Percentiles rank a stretch among this genome's conserved stretches.
Conservation (phyloP, 148 eudicot species). For the Silene uniflora region DNA sequence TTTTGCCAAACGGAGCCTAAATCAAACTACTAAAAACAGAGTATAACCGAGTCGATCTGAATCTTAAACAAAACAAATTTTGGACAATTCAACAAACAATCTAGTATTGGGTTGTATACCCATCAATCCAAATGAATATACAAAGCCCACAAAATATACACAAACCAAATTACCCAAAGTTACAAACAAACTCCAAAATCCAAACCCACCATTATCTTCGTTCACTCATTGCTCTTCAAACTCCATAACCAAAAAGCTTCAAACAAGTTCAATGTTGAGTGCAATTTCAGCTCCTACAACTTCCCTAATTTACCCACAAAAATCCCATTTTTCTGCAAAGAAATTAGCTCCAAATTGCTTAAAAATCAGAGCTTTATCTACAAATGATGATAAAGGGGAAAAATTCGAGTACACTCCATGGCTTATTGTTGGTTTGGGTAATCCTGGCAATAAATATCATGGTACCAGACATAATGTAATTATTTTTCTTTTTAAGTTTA, state of each 20-base stretch:
- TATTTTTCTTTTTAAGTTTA: not conserved
- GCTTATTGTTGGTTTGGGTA: slow-evolving; percentile 91
- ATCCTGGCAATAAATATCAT: slow-evolving; percentile 88
- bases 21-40: too few species aligned
- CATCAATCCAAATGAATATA: too few species aligned
- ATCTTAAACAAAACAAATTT: too few species aligned
- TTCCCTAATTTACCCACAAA: slow-evolving; percentile 37
- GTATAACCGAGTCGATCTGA: too few species aligned
- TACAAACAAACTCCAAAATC: too few species aligned
- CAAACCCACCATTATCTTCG: slow-evolving; percentile 1
- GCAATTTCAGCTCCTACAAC: slow-evolving; percentile 44
- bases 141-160: too few species aligned
- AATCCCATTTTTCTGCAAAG: slow-evolving; percentile 26
- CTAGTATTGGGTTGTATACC: too few species aligned
- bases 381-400: slow-evolving; percentile 35
- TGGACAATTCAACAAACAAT: too few species aligned
- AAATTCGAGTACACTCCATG: slow-evolving; percentile 89
- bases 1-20: too few species aligned
- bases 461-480: slow-evolving; percentile 92
- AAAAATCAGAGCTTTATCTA: slow-evolving; percentile 43
- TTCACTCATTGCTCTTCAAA: not conserved
- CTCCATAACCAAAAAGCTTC: not conserved
- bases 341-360: slow-evolving; percentile 29
- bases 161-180: too few species aligned
- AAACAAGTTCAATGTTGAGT: slow-evolving; percentile 44